Evolutionary conservation across 139 green algal genomes (phyloP).

Genomic region (Desmodesmus armatus): DNA sequence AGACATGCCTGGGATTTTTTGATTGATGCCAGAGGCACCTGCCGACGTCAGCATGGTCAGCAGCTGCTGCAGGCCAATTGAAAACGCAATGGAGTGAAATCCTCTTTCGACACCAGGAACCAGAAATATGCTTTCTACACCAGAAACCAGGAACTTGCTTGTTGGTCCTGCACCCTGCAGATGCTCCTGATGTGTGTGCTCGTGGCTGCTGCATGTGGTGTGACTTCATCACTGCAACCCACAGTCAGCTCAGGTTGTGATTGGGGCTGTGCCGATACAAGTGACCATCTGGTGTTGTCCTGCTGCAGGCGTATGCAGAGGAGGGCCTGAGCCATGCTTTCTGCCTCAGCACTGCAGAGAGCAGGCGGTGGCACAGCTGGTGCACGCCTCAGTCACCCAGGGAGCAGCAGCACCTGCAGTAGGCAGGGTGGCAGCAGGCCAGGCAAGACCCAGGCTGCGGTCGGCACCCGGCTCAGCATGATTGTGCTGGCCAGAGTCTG

Average conservation of each 20-base stretch:
- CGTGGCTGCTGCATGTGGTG: too few relatives aligned
- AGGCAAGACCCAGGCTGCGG: too few relatives aligned
- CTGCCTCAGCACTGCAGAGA: not conserved
- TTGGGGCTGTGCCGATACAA: not conserved
- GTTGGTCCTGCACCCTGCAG: not conserved
- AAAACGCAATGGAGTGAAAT: not conserved
- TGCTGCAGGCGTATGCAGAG: conserved; percentile 28
- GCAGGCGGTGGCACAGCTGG: conserved; percentile 3
- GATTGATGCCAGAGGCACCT: not conserved
- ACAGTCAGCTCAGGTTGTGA: not conserved
- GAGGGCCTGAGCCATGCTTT: conserved; percentile 18
- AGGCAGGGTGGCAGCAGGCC: too few relatives aligned
- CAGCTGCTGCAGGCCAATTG: not conserved
- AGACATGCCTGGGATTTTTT: not conserved
- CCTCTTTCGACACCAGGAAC: not conserved
- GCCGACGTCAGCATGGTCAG: not conserved
- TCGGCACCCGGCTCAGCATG: too few relatives aligned
- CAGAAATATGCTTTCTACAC: not conserved
- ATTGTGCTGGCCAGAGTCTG: too few relatives aligned
- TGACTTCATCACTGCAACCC: too few relatives aligned
- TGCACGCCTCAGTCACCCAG: not conserved
- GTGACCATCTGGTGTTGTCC: not conserved
- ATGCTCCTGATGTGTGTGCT: not conserved
- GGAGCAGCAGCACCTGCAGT: not conserved
- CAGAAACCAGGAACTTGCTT: not conserved